Evolutionary conservation across 2,329 filamentous ascomycete genomes (phyloP).

Genomic region (Xylariales sp.): DNA sequence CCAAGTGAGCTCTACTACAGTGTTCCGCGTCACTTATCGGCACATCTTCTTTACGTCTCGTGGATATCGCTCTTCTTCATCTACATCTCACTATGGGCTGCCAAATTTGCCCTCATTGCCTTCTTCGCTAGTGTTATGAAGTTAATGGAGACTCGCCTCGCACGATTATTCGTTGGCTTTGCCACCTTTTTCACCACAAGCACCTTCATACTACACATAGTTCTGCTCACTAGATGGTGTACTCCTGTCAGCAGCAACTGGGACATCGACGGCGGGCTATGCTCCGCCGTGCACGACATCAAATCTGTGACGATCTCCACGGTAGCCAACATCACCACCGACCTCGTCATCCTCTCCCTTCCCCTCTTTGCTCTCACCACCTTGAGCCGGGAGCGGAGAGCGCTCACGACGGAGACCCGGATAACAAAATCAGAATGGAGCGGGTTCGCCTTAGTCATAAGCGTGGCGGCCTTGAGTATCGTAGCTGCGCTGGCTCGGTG

Average conservation of each 20-base stretch:
- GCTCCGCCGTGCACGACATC: conserved; percentile 44
- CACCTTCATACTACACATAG: conserved; percentile 40
- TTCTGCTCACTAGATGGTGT: conserved; percentile 41
- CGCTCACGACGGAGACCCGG: conserved; percentile 23
- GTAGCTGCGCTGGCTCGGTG: conserved; percentile 41
- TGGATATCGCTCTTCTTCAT: conserved; percentile 46
- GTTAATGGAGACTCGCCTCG: conserved; percentile 32
- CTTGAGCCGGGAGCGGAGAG: conserved; percentile 34
- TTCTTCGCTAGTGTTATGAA: conserved; percentile 40
- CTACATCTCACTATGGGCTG: conserved; percentile 44
- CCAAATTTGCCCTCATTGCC: conserved; percentile 44
- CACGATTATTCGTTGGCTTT: conserved; percentile 33
- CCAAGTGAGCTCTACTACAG: conserved; percentile 41
- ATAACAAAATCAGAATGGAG: conserved; percentile 41
- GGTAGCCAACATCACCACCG: conserved; percentile 41
- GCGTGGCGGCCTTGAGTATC: conserved; percentile 44
- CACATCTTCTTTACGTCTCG: conserved; percentile 42
- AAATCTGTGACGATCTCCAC: conserved; percentile 42
- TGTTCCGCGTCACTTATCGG: conserved; percentile 36
- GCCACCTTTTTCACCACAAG: conserved; percentile 31
- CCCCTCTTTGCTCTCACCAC: conserved; percentile 39
- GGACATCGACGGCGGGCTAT: conserved; percentile 39
- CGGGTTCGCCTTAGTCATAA: conserved; percentile 42
- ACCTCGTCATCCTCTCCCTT: conserved; percentile 41
- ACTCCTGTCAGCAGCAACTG: conserved; percentile 40